These are phyloP conservation scores for Hibiscus mutabilis DNA, from an alignment of 345 rosid species.

Conservation along the genomic window DNA sequence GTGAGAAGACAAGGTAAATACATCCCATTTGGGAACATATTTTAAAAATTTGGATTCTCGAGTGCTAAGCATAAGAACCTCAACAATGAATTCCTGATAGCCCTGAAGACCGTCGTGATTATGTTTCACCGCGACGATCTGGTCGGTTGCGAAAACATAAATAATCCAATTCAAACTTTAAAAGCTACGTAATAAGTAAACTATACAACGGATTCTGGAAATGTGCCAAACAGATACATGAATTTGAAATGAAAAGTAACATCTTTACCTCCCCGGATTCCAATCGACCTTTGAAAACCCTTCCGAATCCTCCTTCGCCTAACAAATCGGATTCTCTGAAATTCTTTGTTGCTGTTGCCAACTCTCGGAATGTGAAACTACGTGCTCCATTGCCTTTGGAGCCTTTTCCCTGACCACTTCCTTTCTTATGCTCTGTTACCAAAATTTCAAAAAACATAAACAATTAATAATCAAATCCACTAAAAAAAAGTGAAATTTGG, in stretches of 20 bases:
- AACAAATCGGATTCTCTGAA: conserved; percentile 68
- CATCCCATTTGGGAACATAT: neutral
- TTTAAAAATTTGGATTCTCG: neutral
- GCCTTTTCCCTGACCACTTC: conserved; percentile 5
- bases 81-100: conserved; percentile 82
- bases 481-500: neutral
- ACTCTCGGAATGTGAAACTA: conserved; percentile 79
- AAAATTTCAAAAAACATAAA: neutral
- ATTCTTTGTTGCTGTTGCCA: conserved; percentile 68
- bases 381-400: conserved; percentile 42
- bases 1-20: neutral
- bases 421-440: conserved; percentile 31
- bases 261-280: conserved; percentile 65
- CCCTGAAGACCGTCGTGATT: conserved; percentile 93
- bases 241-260: neutral
- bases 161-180: neutral
- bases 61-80: conserved; percentile 70
- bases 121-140: conserved; percentile 91
- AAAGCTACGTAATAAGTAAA: neutral
- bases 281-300: conserved; percentile 81
- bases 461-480: neutral
- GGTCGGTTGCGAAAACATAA: conserved; percentile 19
- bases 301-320: conserved; percentile 97
- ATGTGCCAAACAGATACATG: neutral
- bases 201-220: neutral